These are phyloP conservation scores for Fragaria ananassa DNA, from an alignment of 306 rosid species.

Conservation along the genomic window DNA sequence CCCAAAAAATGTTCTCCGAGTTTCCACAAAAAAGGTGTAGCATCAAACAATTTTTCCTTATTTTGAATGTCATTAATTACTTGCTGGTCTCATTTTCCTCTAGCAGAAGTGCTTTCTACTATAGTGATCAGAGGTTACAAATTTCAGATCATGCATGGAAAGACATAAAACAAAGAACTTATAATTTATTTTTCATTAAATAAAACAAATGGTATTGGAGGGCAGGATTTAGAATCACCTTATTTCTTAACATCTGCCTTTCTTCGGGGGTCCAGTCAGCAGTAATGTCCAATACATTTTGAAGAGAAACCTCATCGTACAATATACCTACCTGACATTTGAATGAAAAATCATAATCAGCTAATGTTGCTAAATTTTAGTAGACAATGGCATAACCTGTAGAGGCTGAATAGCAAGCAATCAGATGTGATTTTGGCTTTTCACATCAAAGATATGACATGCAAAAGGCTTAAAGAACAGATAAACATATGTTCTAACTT, in stretches of 20 bases:
- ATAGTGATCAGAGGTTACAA: not conserved
- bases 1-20: no score
- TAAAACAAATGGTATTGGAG: not conserved
- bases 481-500: not conserved
- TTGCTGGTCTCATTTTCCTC: not conserved
- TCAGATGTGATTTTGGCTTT: not conserved
- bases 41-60: conserved; percentile 1
- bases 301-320: conserved; percentile 82
- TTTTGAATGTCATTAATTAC: not conserved
- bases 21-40: not conserved
- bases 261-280: conserved; percentile 92
- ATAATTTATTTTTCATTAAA: not conserved
- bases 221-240: conserved; percentile 48
- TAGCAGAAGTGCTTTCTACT: not conserved
- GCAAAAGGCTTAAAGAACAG: not conserved
- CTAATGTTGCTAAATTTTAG: conserved; percentile 15
- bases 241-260: conserved; percentile 84
- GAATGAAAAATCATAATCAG: conserved; percentile 33
- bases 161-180: not conserved
- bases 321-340: conserved; percentile 80
- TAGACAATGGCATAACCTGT: not conserved
- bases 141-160: conserved; percentile 6
- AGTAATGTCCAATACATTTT: conserved; percentile 70
- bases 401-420: conserved; percentile 3
- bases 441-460: not conserved